phyloP scores from a whole-genome alignment of 129 eudicot genomes.

The Artemisia tridentata region DNA sequence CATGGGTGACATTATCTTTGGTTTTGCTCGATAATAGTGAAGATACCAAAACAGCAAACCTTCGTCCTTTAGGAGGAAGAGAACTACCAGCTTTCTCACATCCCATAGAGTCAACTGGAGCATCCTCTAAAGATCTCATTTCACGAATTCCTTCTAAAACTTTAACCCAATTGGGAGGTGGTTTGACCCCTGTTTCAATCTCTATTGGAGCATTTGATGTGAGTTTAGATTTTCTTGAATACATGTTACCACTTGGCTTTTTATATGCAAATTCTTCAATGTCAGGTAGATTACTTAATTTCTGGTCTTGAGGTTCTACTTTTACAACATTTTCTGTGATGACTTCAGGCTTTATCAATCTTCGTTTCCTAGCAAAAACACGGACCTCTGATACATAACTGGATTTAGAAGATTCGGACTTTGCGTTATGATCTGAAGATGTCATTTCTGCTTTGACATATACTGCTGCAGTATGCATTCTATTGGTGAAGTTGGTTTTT shows the following conservation, averaged over 20 bases:
- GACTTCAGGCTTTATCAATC: constrained; percentile 36
- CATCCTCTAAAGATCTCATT: constrained; percentile 84
- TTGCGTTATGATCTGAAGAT: constrained; percentile 27
- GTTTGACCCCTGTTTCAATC: constrained; percentile 24
- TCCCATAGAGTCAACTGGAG: constrained; percentile 94
- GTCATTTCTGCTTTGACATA: constrained; percentile 33
- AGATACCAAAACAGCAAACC: constrained; percentile 82
- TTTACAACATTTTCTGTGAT: constrained; percentile 28
- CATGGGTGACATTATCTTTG: constrained; percentile 85
- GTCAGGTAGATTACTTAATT: constrained; percentile 50
- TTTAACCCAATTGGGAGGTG: constrained; percentile 79
- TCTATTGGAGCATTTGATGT: neutral
- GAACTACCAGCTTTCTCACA: constrained; percentile 90
- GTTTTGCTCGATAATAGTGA: constrained; percentile 95
- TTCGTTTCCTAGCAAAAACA: constrained; percentile 52
- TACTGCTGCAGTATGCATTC: constrained; percentile 26
- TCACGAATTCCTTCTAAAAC: constrained; percentile 79
- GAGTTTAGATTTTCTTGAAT: constrained; percentile 19
- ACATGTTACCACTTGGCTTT: too few species aligned
- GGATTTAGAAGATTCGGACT: constrained; percentile 10
- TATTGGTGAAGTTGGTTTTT: constrained; percentile 26
- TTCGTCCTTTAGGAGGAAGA: too few species aligned
- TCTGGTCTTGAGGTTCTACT: constrained; percentile 31
- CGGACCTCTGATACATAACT: constrained; percentile 25
- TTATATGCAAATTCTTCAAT: constrained; percentile 76